A percentile compares a stretch with the other conserved stretches of the same genome.
These are phyloP conservation scores for Quercus ilex DNA, from an alignment of 306 rosid genomes.

Conservation along the genomic window DNA sequence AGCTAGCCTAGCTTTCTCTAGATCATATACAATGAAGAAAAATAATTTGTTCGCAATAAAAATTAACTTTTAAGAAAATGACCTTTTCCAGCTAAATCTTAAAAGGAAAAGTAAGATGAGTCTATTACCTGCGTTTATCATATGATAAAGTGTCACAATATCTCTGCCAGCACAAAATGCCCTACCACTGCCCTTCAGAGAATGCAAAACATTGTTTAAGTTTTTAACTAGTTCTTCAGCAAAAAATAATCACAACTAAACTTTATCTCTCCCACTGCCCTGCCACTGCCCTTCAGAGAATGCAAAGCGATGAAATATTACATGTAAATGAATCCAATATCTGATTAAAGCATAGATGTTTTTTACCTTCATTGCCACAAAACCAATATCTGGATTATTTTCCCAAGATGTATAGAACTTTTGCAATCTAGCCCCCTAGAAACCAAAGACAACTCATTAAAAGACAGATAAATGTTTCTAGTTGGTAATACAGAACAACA, in stretches of 20 bases:
- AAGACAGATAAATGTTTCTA: background rate
- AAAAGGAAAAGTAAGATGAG: background rate
- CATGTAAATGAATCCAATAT: background rate
- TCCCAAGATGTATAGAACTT: constrained; percentile 71
- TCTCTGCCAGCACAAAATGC: constrained; percentile 95
- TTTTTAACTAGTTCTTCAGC: constrained; percentile 9
- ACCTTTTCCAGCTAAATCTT: background rate
- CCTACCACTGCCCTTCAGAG: constrained; percentile 75
- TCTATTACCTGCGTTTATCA: constrained; percentile 48
- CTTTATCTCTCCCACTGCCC: background rate
- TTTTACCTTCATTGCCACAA: constrained; percentile 68
- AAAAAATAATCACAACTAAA: background rate
- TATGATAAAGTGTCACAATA: constrained; percentile 59
- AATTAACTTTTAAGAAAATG: background rate
- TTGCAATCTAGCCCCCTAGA: constrained; percentile 57
- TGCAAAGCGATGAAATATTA: too few species aligned
- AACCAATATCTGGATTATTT: constrained; percentile 72
- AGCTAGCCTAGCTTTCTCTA: background rate
- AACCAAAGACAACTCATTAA: constrained; percentile 1
- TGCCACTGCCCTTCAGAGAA: too few species aligned
- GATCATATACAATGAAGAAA: background rate
- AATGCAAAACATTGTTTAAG: background rate
- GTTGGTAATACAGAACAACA: background rate
- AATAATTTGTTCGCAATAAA: background rate
- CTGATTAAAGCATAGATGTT: background rate